These are phyloP conservation scores for Hyphopichia buzzinii DNA, from an alignment of 1,139 yeast genomes.

Conservation along the genomic window DNA sequence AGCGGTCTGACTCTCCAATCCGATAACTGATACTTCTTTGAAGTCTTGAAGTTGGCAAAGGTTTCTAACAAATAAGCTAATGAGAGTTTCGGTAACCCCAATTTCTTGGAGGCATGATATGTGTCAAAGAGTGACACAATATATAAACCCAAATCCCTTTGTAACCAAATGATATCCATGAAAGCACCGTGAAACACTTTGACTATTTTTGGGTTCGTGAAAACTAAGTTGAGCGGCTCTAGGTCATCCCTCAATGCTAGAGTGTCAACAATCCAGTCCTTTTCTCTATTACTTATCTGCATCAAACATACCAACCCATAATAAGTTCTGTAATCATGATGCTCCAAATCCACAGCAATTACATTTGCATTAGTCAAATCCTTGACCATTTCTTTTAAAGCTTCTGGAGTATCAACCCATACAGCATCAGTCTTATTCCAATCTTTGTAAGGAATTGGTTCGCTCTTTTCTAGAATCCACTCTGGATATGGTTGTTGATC, in stretches of 20 bases:
- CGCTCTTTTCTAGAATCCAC: slow-evolving; percentile 41
- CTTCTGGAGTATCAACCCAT: slow-evolving; percentile 67
- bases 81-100: slow-evolving; percentile 80
- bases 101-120: slow-evolving; percentile 76
- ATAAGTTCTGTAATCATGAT: slow-evolving; percentile 88
- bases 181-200: slow-evolving; percentile 96
- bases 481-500: slow-evolving; percentile 68
- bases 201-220: slow-evolving; percentile 74
- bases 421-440: slow-evolving; percentile 66
- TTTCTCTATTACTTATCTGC: slow-evolving; percentile 85
- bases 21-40: slow-evolving; percentile 92
- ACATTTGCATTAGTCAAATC: slow-evolving; percentile 53
- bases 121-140: slow-evolving; percentile 91
- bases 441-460: slow-evolving; percentile 55
- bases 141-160: slow-evolving; percentile 90
- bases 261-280: slow-evolving; percentile 84
- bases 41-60: slow-evolving; percentile 80
- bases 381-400: slow-evolving; percentile 52
- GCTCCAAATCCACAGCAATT: slow-evolving; percentile 95
- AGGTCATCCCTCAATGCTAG: slow-evolving; percentile 72
- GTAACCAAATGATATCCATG: slow-evolving; percentile 97
- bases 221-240: slow-evolving; percentile 63
- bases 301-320: slow-evolving; percentile 89
- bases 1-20: slow-evolving; percentile 96
- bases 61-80: slow-evolving; percentile 80